phyloP scores from a whole-genome alignment of 805 yeast species.

The Naumovozyma dairenensis region DNA sequence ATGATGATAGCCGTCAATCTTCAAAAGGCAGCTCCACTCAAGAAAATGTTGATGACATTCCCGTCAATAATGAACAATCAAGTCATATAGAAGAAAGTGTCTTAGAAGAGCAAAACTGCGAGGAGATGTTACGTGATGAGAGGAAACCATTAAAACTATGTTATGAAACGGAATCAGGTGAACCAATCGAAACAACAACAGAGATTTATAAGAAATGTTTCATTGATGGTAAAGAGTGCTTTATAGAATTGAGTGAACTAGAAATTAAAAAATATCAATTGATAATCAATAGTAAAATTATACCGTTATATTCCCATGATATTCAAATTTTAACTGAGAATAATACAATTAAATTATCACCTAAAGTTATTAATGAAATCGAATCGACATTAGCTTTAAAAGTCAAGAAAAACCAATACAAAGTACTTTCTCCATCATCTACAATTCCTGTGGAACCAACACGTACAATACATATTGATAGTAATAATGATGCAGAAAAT shows the following conservation, averaged over 20 bases:
- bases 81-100: no score
- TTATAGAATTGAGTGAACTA: slow-evolving; percentile 13
- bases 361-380: slow-evolving; percentile 7
- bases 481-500: no score
- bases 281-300: slow-evolving; percentile 3
- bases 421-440: neutral
- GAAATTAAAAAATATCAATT: slow-evolving; percentile 8
- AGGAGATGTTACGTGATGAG: no score
- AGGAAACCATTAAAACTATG: no score
- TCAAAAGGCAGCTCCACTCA: no score
- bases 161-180: slow-evolving; percentile 17
- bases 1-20: no score
- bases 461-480: no score
- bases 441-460: neutral
- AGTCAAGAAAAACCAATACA: neutral
- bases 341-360: slow-evolving; percentile 12
- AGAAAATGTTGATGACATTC: no score
- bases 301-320: slow-evolving; percentile 12
- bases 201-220: slow-evolving; percentile 16
- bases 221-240: slow-evolving; percentile 17
- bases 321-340: slow-evolving; percentile 8
- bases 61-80: no score
- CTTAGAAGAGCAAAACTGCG: no score
- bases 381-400: slow-evolving; percentile 8
- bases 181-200: slow-evolving; percentile 9